These are phyloP conservation scores for Lathyrus tuberosus DNA, from an alignment of 306 rosid genomes.

Conservation along the genomic window DNA sequence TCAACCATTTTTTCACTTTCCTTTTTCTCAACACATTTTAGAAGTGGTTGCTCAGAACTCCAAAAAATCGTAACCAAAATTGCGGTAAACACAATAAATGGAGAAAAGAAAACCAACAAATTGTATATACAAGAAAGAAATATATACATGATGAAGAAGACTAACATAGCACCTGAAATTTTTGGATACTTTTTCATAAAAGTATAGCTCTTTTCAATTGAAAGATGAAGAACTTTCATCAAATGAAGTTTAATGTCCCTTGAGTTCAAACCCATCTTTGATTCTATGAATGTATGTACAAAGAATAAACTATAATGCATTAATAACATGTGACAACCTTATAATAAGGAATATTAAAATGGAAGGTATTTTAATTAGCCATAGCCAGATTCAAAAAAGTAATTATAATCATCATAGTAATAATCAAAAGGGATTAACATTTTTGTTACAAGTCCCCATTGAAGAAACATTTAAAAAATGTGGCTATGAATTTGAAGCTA, in stretches of 20 bases:
- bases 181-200: slow-evolving; percentile 57
- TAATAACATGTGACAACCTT: slow-evolving; percentile 22
- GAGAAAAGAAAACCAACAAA: slow-evolving; percentile 60
- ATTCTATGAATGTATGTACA: slow-evolving; percentile 21
- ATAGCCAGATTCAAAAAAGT: slow-evolving; percentile 28
- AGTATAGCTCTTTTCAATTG: slow-evolving; percentile 37
- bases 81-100: slow-evolving; percentile 58
- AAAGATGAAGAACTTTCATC: slow-evolving; percentile 49
- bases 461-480: slow-evolving; percentile 21
- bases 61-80: slow-evolving; percentile 62
- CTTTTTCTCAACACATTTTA: slow-evolving; percentile 14
- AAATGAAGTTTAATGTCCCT: slow-evolving; percentile 49
- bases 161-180: slow-evolving; percentile 45
- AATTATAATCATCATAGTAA: too few species aligned
- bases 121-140: slow-evolving; percentile 52
- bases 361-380: slow-evolving; percentile 30
- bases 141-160: slow-evolving; percentile 51
- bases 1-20: slow-evolving; percentile 33
- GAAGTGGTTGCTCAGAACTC: slow-evolving; percentile 64
- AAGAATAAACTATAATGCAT: slow-evolving; percentile 11
- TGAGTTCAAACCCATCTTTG: slow-evolving; percentile 68
- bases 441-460: slow-evolving; percentile 23
- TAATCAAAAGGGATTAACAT: slow-evolving; percentile 31
- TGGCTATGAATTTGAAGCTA: slow-evolving; percentile 3
- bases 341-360: slow-evolving; percentile 15